Conservation (phyloP, 805 yeast genomes). For the Yarrowia bubula region DNA sequence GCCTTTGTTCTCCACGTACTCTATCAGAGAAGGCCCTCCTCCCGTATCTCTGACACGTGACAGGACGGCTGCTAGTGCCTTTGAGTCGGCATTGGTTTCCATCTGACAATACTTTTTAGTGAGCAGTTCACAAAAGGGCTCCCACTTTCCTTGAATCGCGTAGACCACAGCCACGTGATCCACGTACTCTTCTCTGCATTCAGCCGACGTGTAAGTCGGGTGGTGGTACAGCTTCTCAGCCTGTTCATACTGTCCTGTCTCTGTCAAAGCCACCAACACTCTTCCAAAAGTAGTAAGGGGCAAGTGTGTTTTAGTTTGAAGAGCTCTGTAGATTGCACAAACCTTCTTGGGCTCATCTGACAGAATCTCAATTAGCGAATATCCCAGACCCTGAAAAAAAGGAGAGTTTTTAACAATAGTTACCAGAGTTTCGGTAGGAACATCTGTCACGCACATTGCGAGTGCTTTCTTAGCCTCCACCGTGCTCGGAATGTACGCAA, state of each 20-base stretch:
- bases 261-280: conserved; percentile 4
- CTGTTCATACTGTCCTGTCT: background rate
- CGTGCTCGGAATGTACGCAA: background rate
- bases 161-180: conserved; percentile 14
- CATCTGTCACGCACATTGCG: background rate
- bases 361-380: background rate
- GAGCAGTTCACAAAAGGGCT: background rate
- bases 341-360: background rate
- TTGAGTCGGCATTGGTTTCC: background rate
- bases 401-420: background rate
- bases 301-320: background rate
- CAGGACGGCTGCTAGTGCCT: background rate
- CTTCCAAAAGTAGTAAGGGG: background rate
- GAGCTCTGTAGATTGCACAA: background rate
- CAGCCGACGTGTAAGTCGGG: background rate
- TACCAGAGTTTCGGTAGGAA: background rate
- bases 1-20: background rate
- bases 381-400: background rate
- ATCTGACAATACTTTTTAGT: background rate
- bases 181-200: conserved; percentile 3
- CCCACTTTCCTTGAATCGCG: background rate
- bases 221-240: conserved; percentile 2
- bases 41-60: background rate
- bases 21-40: background rate
- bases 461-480: background rate